Evolutionary conservation across 129 eudicot genomes (phyloP).

Genomic region (Smallanthus sonchifolius): DNA sequence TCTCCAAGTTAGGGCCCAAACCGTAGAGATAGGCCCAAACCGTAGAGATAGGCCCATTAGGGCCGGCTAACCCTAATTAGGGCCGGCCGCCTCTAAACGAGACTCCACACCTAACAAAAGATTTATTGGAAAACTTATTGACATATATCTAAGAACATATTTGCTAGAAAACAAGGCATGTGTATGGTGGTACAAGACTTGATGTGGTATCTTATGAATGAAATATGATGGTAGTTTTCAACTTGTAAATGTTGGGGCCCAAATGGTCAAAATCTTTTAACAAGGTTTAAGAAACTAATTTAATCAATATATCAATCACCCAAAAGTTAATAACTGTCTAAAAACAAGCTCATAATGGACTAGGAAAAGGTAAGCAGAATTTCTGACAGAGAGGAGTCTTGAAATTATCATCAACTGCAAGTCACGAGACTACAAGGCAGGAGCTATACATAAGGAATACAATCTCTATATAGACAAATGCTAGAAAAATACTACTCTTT

Average conservation of each 20-base stretch:
- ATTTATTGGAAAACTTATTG: not conserved
- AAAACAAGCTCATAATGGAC: not conserved
- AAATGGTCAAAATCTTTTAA: not conserved
- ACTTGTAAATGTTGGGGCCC: not conserved
- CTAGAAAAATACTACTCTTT: too few relatives aligned
- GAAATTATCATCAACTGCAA: too few relatives aligned
- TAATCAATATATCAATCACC: not conserved
- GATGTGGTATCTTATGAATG: not conserved
- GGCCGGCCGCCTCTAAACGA: too few relatives aligned
- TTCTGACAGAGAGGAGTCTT: too few relatives aligned
- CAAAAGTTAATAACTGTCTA: not conserved
- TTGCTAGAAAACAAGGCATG: not conserved
- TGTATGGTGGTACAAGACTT: not conserved
- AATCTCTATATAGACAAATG: too few relatives aligned
- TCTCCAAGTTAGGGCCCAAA: too few relatives aligned
- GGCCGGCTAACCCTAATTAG: too few relatives aligned
- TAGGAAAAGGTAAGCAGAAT: not conserved
- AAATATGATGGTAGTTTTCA: not conserved
- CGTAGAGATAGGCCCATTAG: too few relatives aligned
- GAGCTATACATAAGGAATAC: too few relatives aligned
- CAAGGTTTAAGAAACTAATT: not conserved
- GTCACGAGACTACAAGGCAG: too few relatives aligned
- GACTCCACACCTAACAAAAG: too few relatives aligned
- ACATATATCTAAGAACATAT: not conserved
- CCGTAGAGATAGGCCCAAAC: too few relatives aligned